A percentile compares a stretch with the other conserved stretches of the same genome.
Evolutionary conservation across 1,284 basidiomycete species (phyloP).

Genomic region (Wolfiporia cocos): DNA sequence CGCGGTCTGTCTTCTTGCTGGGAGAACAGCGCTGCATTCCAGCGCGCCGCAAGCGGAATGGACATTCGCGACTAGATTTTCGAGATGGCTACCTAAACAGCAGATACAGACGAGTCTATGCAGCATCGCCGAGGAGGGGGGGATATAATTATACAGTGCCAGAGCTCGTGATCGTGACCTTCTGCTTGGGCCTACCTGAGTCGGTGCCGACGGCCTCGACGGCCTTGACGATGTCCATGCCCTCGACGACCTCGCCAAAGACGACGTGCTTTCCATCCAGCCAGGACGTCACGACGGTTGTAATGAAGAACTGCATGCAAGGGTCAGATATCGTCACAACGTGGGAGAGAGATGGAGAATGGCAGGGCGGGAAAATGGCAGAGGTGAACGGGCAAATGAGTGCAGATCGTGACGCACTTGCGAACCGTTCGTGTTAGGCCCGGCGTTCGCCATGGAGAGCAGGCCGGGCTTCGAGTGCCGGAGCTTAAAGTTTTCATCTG

Average conservation of each 20-base stretch:
- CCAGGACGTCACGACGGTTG: slow-evolving; percentile 76
- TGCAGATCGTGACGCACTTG: slow-evolving; percentile 35
- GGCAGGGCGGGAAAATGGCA: background rate
- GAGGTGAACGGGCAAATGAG: background rate
- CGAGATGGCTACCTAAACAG: no score
- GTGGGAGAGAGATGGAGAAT: no score
- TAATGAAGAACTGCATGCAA: slow-evolving; percentile 72
- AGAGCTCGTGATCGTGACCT: slow-evolving; percentile 59
- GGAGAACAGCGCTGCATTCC: no score
- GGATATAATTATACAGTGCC: no score
- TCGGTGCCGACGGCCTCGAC: slow-evolving; percentile 65
- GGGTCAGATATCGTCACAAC: no score
- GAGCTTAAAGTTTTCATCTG: slow-evolving; percentile 84
- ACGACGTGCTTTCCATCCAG: slow-evolving; percentile 79
- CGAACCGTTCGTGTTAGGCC: slow-evolving; percentile 67
- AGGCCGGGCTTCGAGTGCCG: slow-evolving; percentile 79
- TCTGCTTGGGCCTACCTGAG: slow-evolving; percentile 44
- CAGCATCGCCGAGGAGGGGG: no score
- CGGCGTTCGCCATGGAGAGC: slow-evolving; percentile 89
- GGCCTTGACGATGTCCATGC: slow-evolving; percentile 70
- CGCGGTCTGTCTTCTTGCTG: no score
- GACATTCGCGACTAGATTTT: no score
- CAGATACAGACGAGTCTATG: no score
- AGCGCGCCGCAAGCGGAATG: no score
- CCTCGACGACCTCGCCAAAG: slow-evolving; percentile 79